Conservation (phyloP, 2,329 filamentous ascomycete genomes). For the Neonectria ditissima region DNA sequence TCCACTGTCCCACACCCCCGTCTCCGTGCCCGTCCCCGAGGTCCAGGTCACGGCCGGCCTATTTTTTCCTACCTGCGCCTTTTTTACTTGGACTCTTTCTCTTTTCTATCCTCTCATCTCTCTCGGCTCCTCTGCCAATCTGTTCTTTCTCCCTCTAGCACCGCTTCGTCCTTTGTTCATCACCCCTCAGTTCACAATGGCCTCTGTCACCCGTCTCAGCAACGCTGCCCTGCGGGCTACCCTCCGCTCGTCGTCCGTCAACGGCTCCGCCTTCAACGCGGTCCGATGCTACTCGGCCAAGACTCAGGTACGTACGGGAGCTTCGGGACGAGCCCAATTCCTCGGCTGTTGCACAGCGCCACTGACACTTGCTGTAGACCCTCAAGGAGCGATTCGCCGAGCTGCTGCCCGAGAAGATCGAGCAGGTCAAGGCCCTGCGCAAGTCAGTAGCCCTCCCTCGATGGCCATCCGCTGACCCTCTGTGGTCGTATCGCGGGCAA, state of each 20-base stretch:
- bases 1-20: conserved; percentile 25
- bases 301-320: conserved; percentile 74
- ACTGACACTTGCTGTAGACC: conserved; percentile 67
- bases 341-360: conserved; percentile 26
- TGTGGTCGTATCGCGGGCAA: conserved; percentile 11
- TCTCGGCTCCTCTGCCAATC: conserved; percentile 48
- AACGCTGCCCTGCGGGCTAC: conserved; percentile 85
- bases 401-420: conserved; percentile 94
- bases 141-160: conserved; percentile 43
- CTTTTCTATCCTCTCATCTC: conserved; percentile 49
- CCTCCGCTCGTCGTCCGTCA: conserved; percentile 74
- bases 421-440: conserved; percentile 98
- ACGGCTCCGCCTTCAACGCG: conserved; percentile 82
- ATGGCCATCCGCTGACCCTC: conserved; percentile 30
- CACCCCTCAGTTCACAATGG: conserved; percentile 69
- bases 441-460: conserved; percentile 72
- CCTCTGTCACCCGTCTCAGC: conserved; percentile 84
- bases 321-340: conserved; percentile 21
- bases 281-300: conserved; percentile 94
- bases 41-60: conserved; percentile 25
- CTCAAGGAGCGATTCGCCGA: conserved; percentile 99
- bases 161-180: conserved; percentile 44
- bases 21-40: conserved; percentile 30
- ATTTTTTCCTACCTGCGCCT: conserved; percentile 49
- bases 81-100: conserved; percentile 47